These are phyloP conservation scores for Phytophthora fragariae DNA, from an alignment of 352 stramenopile species.

Conservation along the genomic window DNA sequence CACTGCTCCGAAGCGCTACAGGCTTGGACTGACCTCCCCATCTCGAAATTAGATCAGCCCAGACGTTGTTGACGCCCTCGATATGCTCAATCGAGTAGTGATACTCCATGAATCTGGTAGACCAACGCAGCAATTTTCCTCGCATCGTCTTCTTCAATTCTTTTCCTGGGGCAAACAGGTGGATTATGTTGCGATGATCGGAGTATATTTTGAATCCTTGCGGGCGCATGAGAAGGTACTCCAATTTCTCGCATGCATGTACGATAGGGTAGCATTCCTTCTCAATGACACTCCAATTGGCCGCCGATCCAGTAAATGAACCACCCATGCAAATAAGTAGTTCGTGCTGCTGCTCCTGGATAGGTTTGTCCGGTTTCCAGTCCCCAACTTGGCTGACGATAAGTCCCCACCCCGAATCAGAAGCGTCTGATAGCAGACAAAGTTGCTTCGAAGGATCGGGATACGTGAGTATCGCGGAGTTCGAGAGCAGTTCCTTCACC, in stretches of 20 bases:
- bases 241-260: neutral
- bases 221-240: neutral
- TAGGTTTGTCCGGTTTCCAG: neutral
- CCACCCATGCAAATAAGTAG: slow-evolving; percentile 2
- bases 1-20: neutral
- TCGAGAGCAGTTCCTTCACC: neutral
- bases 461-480: neutral
- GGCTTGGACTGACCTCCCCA: neutral
- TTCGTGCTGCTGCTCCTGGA: slow-evolving; percentile 6
- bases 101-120: slow-evolving; percentile 6
- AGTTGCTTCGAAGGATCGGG: neutral
- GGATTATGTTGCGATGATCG: slow-evolving; percentile 3
- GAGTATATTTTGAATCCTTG: slow-evolving; percentile 5
- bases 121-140: slow-evolving; percentile 7
- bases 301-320: neutral
- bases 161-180: neutral
- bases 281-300: slow-evolving; percentile 21
- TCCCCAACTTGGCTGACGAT: neutral
- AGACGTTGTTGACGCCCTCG: slow-evolving; percentile 9
- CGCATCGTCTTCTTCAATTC: slow-evolving; percentile 1
- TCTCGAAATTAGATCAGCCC: slow-evolving; percentile 7
- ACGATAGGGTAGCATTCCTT: slow-evolving; percentile 4
- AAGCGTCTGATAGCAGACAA: neutral
- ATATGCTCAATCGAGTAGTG: slow-evolving; percentile 20
- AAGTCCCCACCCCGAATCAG: neutral